A percentile compares a stretch with the other conserved stretches of the same genome.
Evolutionary conservation across 2,329 filamentous ascomycete genomes (phyloP).

Genomic region (Coniochaeta hoffmannii): DNA sequence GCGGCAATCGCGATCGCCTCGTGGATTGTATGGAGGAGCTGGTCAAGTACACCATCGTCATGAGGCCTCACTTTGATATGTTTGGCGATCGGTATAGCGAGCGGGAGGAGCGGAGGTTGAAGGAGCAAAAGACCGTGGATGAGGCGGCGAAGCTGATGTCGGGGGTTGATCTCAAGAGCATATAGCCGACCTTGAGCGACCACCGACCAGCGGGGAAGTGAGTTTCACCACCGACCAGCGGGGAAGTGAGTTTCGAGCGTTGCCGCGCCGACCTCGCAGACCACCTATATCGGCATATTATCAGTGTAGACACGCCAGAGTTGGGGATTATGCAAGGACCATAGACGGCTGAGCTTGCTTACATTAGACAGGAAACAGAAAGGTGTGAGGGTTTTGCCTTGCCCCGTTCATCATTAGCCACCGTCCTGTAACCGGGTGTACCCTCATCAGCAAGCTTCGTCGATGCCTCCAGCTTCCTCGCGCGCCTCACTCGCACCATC

Average conservation of each 20-base stretch:
- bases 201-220: no score
- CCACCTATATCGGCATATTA: no score
- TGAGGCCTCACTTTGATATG: slow-evolving; percentile 52
- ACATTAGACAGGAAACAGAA: neutral
- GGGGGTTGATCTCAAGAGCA: neutral
- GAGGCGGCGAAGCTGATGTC: slow-evolving; percentile 1
- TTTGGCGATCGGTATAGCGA: slow-evolving; percentile 60
- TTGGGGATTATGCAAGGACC: no score
- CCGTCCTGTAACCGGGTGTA: neutral
- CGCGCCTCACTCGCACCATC: slow-evolving; percentile 7
- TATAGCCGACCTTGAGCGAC: no score
- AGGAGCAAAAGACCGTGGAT: slow-evolving; percentile 7
- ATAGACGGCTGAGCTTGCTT: no score
- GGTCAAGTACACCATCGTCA: slow-evolving; percentile 60
- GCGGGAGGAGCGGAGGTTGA: slow-evolving; percentile 31
- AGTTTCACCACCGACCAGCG: no score
- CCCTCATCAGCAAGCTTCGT: neutral
- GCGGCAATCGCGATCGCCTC: slow-evolving; percentile 49
- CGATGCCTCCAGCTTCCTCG: neutral
- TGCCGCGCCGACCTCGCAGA: no score
- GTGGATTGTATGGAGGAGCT: slow-evolving; percentile 66
- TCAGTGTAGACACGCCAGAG: no score
- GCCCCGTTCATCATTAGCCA: neutral
- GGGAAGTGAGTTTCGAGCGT: no score
- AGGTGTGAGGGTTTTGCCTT: neutral